Evolutionary conservation across 345 rosid species (phyloP).

Genomic region (Limnanthes douglasii): DNA sequence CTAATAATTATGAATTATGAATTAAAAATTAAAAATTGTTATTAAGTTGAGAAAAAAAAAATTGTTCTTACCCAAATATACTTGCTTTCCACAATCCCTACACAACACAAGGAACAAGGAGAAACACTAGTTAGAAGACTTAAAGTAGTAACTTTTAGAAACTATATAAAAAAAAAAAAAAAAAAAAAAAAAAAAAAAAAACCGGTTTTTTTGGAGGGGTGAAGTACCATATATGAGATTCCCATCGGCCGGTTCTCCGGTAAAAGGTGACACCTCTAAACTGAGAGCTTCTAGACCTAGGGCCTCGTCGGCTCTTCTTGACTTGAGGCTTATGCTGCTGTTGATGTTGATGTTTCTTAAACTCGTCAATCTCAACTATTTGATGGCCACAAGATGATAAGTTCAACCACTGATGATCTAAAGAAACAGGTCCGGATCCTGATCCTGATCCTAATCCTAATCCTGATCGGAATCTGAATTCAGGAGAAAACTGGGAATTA

Average conservation of each 20-base stretch:
- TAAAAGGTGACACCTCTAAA: constrained; percentile 97
- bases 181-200: background rate
- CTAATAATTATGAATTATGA: no score
- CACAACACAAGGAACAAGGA: constrained; percentile 7
- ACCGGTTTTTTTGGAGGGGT: background rate
- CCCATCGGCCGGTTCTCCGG: constrained; percentile 97
- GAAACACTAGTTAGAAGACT: background rate
- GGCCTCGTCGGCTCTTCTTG: constrained; percentile 70
- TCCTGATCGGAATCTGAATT: constrained; percentile 4
- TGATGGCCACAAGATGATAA: constrained; percentile 2
- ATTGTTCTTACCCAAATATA: constrained; percentile 70
- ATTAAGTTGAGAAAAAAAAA: background rate
- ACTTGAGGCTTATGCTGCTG: constrained; percentile 3
- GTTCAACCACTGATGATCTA: constrained; percentile 11
- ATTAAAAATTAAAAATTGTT: background rate
- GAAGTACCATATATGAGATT: constrained; percentile 85
- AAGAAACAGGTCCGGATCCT: constrained; percentile 3
- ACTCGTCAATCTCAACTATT: background rate
- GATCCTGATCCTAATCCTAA: background rate
- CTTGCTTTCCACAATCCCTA: constrained; percentile 99
- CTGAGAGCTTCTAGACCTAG: constrained; percentile 91
- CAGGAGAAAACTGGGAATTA: constrained; percentile 1
- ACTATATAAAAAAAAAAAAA: background rate
- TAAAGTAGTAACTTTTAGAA: background rate
- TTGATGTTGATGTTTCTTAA: no score